A percentile compares a stretch with the other conserved stretches of the same genome.
Evolutionary conservation across 495 filamentous ascomycete genomes (phyloP).

Genomic region (Annulohypoxylon nitens): DNA sequence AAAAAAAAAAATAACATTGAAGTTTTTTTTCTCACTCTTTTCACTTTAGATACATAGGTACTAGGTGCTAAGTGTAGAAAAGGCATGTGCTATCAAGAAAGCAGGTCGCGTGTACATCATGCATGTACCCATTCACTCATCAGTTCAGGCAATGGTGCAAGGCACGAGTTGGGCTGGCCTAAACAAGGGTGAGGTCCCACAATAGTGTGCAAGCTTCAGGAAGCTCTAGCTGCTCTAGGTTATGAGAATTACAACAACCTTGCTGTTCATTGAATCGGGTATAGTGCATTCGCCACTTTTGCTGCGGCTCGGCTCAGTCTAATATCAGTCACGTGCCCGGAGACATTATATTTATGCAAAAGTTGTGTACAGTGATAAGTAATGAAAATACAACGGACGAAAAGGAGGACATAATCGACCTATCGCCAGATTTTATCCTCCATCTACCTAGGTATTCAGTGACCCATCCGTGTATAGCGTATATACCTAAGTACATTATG

Average conservation of each 20-base stretch:
- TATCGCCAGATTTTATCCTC: too few relatives aligned
- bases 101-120: constrained; percentile 44
- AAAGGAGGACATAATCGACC: too few relatives aligned
- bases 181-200: neutral
- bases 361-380: too few relatives aligned
- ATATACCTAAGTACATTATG: too few relatives aligned
- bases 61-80: constrained; percentile 1
- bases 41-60: neutral
- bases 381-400: too few relatives aligned
- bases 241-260: too few relatives aligned
- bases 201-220: neutral
- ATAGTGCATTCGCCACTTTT: too few relatives aligned
- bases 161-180: constrained; percentile 23
- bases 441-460: too few relatives aligned
- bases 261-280: too few relatives aligned
- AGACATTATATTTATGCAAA: neutral
- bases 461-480: too few relatives aligned
- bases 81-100: constrained; percentile 37
- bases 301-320: neutral
- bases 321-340: neutral
- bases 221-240: neutral
- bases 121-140: constrained; percentile 36
- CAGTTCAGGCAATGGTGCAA: constrained; percentile 36
- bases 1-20: neutral
- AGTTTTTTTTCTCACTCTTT: constrained; percentile 16